Evolutionary conservation across 179 eudicot genomes (phyloP), one percentile per base, ranked within the genome.

Genomic region (Drosera spatulata): DNA sequence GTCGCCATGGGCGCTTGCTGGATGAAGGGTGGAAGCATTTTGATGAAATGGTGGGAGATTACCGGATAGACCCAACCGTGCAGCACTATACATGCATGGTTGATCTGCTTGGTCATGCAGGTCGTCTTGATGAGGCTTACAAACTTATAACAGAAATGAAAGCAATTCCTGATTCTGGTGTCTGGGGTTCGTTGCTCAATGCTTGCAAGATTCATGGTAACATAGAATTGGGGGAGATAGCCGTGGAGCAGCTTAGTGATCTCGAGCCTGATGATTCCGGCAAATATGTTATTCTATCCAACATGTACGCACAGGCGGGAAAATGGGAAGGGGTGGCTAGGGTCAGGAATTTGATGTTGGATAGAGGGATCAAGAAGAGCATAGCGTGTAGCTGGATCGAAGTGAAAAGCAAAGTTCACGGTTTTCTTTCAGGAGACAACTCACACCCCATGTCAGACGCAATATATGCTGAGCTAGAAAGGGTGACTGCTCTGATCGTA

Each of bases 1-100:
- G 96, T 68, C 84, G 84, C 33, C 88, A 81, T 80, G 95, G 95
- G 46, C 88, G 85, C 4, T 74, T 82, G 61, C 61, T 85, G 48
- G 80, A 82, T 60, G 82, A 77, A 59, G 91, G 95, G 40, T 63
- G 72, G 75, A 67, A 55, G 42, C 79, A 66, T 61, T 87, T 87
- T 58, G 75, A 85, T 65, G 65, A 73, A 45, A 82, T 87, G 95
- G 63, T 47, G 4, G 68, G 70, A 40, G 76, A 74, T 46, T 83
- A 79, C 51, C 37, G 12, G 37, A 77, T 77, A 58, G 40, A 55
- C 42, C 81, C 81, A 15, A 77, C 81, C 7, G 75, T 77, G 41
- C 78, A 73, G 49, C 81, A 77, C 63, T 77, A 70, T 46, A 77
- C 81, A 38, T 77, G 81, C 51, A 71, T 77, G 81, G 66, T 74